phyloP scores from a whole-genome alignment of 2,329 filamentous ascomycete species.

The Emmonsiellopsis sp. region DNA sequence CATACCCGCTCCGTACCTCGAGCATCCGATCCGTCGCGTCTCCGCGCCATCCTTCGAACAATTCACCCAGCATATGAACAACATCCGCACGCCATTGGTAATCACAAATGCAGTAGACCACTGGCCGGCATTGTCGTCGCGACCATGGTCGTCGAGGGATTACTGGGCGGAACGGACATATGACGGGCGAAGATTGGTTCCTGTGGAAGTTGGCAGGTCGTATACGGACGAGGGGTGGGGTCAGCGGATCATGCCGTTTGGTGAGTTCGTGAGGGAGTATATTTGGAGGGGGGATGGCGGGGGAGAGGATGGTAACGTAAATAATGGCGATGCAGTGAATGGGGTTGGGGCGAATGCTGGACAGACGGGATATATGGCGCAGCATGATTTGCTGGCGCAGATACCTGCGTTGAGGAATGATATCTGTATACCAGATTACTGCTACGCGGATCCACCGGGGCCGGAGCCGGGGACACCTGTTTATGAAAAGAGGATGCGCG shows the following conservation, averaged over 20 bases:
- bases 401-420: slow-evolving; percentile 68
- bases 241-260: slow-evolving; percentile 69
- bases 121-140: slow-evolving; percentile 67
- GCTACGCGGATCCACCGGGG: slow-evolving; percentile 59
- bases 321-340: not conserved
- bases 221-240: slow-evolving; percentile 83
- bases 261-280: slow-evolving; percentile 56
- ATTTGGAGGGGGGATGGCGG: slow-evolving; percentile 32
- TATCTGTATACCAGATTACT: slow-evolving; percentile 73
- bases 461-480: slow-evolving; percentile 42
- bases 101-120: slow-evolving; percentile 54
- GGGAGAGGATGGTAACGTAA: not conserved
- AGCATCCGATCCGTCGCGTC: slow-evolving; percentile 30
- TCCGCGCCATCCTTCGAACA: slow-evolving; percentile 43
- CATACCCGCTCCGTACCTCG: slow-evolving; percentile 23
- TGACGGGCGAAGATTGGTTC: slow-evolving; percentile 67
- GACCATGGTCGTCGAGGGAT: slow-evolving; percentile 60
- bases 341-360: slow-evolving; percentile 1
- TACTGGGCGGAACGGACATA: slow-evolving; percentile 71
- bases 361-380: slow-evolving; percentile 70
- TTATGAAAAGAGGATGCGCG: slow-evolving; percentile 27
- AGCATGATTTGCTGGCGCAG: slow-evolving; percentile 78
- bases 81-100: slow-evolving; percentile 51
- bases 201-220: slow-evolving; percentile 74
- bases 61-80: slow-evolving; percentile 53